Base-by-base conservation (phyloP, 225 moss, liverwort and hornwort genomes). In the Antitrichia curtipendula region DNA sequence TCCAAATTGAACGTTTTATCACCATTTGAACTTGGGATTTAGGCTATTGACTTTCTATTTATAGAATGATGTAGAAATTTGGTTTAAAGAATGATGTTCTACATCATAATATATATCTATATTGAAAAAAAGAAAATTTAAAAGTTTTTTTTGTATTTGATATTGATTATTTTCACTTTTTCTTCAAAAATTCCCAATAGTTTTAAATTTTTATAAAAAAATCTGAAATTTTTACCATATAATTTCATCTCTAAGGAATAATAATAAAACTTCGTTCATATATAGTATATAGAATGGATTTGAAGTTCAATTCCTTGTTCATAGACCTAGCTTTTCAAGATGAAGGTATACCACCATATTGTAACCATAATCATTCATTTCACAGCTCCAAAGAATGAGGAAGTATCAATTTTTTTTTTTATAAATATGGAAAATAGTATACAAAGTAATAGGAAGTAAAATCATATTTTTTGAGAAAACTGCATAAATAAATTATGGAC, bases 51-150 rank as follows among this genome's bases (percentile, higher is more conserved):
- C 7, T 38, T 13, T 38, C 1, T 68, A 68, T 12, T 22, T 38
- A 1, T 23, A 38, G 0, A 68, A 1, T 14, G 3, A 40, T 0
- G 13, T 3, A 1, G 0, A 68, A 69, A 40, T 4, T 69, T 69
- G 14, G 24, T 40, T 69, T 12, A 69, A 69, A 24, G 0, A 0
- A 69, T 69, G 4, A 12, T 20, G 1, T 69, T 69, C 14, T 8
- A 25, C 4, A 23, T 40, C 0, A 68, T 13, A 8, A 68, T 38
- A 49, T 49, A 49, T n/a, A n/a, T n/a, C n/a, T n/a, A n/a, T n/a
- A n/a, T n/a, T n/a, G n/a, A n/a, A n/a, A n/a, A n/a, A n/a, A n/a
- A n/a, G n/a, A n/a, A n/a, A n/a, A n/a, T n/a, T 8, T 1, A 40
- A 40, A 20, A 24, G 24, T 8, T 69, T 40, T 14, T 3, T 38